Evolutionary conservation across 208 protist genomes (phyloP), one percentile per base, ranked within the genome.

Genomic region (Leishmania turanica): DNA sequence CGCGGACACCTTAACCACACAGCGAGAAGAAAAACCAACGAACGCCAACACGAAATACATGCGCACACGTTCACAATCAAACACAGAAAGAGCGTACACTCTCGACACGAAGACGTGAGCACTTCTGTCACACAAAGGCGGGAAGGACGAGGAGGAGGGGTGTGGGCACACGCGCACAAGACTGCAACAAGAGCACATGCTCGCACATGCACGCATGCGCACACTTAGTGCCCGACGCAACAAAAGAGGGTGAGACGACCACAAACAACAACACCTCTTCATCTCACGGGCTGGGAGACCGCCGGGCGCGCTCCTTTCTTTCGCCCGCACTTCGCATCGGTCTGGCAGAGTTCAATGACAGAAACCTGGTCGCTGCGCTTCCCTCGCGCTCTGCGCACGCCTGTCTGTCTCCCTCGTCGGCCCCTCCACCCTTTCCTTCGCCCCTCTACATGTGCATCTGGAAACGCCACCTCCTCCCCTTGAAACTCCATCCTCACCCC

Each of bases 1-100:
- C 27, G 58, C 58, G n/a, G 58, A 31, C 27, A 64, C 58, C 58
- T 64, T 34, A 27, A 27, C 24, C n/a, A 27, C 40, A 37, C 31
- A 51, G n/a, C 69, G 8, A 73, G 54, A 54, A 17, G 37, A 19
- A 73, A 73, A 73, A 11, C 6, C n/a, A 19, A 72, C 40, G 42
- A 45, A 72, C 66, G 6, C 66, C 1, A 31, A 8, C 66, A 54
- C 42, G 31, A 8, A 54, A 68, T 8, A 21, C n/a, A 68, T 40
- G 62, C 21, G 31, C 27, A 68, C 62, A 68, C 9, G 31, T 78
- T 19, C 77, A 80, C 47, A 15, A 80, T 51, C 21, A 82, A 34
- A 11, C 4, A 27, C 34, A 75, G 74, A 15, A 42, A 34, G 64
- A 15, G 40, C 34, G 40, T 64, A 15, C 27, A 31, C 58, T 64